Base-by-base conservation (phyloP, 225 moss, liverwort and hornwort species). In the Straminergon stramineum region DNA sequence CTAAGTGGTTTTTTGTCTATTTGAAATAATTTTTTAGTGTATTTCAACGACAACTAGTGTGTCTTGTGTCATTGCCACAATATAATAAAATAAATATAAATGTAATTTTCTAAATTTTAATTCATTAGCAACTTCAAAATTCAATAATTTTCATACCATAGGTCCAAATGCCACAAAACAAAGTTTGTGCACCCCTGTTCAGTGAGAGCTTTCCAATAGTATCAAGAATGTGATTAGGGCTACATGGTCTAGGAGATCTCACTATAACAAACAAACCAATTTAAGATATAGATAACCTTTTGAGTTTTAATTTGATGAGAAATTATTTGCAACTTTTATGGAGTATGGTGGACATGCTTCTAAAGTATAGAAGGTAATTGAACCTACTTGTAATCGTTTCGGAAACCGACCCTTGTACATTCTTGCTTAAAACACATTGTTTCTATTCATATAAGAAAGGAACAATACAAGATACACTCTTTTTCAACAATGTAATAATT, bases 381-480 rank as follows among this genome's bases (percentile, higher is more conserved):
- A 28, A 45, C 10, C 6, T 28, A 1, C 6, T 71, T 43, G 39
- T 70, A 14, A 39, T 4, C 13, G 7, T 7, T 70, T 69, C 7
- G 0, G 39, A n/a, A 23, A 69, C 7, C 39, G 13, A 7, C 6
- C 9, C 20, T 20, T 41, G 13, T 15, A 26, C 8, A 23, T 9
- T 73, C 27, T 43, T 43, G 0, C 10, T 2, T 7, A 28, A 28
- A 74, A 43, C 2, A 3, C 45, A 45, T 0, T 45, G 1, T 5
- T 17, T 14, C 5, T 45, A 45, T 74, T 28, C 1, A 28, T 16
- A 43, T 16, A 28, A 28, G 6, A 43, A 1, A 43, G 17, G 4
- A 7, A 4, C 0, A 0, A 30, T 17, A 30, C 18, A 0, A 0
- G 0, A 0, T 48, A 15, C 17, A 75, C 0, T 28, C 15, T 4